Conservation (phyloP, 108 stramenopile genomes). For the Cyclotella atomus region DNA sequence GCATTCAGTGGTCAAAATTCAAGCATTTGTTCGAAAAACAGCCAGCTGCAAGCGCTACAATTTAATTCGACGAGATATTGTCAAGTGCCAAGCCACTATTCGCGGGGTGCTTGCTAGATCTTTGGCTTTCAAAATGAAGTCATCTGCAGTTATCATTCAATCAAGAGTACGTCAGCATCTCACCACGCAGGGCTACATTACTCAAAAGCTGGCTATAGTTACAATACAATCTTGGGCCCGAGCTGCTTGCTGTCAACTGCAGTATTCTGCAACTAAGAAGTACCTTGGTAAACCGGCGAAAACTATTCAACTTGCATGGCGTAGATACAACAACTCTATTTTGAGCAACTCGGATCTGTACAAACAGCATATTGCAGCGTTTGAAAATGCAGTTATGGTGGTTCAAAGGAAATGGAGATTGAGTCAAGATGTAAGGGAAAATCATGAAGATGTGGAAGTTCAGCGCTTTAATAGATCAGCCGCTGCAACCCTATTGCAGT, state of each 20-base stretch:
- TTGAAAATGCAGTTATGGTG: neutral
- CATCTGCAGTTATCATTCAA: too few species aligned
- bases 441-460: neutral
- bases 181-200: too few species aligned
- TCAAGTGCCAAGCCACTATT: neutral
- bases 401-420: constrained; percentile 7
- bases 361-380: neutral
- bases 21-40: neutral
- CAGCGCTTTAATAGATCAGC: neutral
- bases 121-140: too few species aligned
- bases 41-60: neutral
- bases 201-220: neutral
- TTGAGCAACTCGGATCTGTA: neutral
- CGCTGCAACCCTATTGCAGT: neutral
- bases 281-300: neutral
- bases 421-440: neutral
- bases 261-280: too few species aligned
- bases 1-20: neutral
- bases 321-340: neutral
- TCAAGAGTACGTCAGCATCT: too few species aligned
- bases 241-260: too few species aligned
- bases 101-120: neutral
- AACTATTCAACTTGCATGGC: constrained; percentile 15
- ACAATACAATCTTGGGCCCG: neutral
- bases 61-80: neutral